Base-by-base conservation (phyloP, 306 rosid species). In the Vigna angularis region DNA sequence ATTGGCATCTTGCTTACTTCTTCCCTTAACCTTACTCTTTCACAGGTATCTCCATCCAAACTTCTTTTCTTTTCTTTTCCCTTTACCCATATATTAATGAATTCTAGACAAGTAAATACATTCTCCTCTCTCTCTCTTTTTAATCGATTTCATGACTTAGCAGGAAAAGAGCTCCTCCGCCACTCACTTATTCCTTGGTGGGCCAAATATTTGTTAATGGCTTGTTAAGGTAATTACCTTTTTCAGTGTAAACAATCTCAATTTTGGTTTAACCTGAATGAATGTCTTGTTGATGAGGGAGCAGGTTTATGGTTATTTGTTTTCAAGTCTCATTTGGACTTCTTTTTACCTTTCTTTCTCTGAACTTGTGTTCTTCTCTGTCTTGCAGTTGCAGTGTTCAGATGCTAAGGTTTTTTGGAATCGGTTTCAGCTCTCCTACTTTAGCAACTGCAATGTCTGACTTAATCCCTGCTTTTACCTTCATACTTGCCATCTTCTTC, bases 381-480 rank as follows among this genome's bases (percentile, higher is more conserved):
- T 45, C 9, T 40, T 56, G 66, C 67, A 57, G 77, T 56, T 40
- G 40, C 16, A 38, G 26, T 73, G 22, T 38, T 26, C 77, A 73
- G 67, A 4, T 56, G 66, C 42, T 72, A 40, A 55, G 32, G 10
- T 20, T 6, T 73, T 4, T 73, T 55, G 77, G 77, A 0, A 73
- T 73, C 40, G 55, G 57, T 70, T 70, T 50, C 62, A 32, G 63
- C 32, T 50, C 75, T 51, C 75, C 75, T 30, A 70, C 62, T 70
- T 30, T 70, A 61, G 75, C 75, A 47, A 16, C 62, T 30, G 62
- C 28, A 17, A 50, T 70, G 75, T 50, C 75, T 51, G 62, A 70
- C 52, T 70, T 70, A 70, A 17, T 32, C 75, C 75, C 75, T 1
- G 75, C 62, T 32, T 70, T 70, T 51, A 70, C 63, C 63, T 70